Base-by-base conservation (phyloP, 495 filamentous ascomycete genomes). In the Trichoderma reesei region DNA sequence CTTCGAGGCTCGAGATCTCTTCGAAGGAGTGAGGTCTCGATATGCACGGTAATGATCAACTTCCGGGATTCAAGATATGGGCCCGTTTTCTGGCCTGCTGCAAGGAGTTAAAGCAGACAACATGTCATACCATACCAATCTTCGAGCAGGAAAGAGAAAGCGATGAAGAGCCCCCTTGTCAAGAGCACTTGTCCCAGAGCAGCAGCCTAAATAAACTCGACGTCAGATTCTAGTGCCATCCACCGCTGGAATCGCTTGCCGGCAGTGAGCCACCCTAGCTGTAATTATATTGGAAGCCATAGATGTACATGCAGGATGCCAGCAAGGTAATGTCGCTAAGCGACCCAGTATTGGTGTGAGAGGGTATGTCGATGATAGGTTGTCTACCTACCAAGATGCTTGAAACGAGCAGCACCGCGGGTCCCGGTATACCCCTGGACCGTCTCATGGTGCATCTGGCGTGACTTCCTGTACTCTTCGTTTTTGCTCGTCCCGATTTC, bases 201-300 rank as follows among this genome's bases (percentile, higher is more conserved):
- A 56, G 51, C 51, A 56, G 34, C 33, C 11, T 3, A 56, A 56
- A 46, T 46, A 16, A 14, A 46, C 26, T 26, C 26, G 26, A 26
- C 26, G 51, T 56, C 51, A 56, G 51, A 56, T 56, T 13, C 51
- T 56, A 56, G 51, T 56, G 20, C 51, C 34, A 20, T 56, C 51
- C 51, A 56, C 26, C 10, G 31, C 51, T 34, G 31, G 51, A 56
- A 33, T 56, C 51, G 26, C 16, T 56, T 56, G 5, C 51, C 51
- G 26, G 31, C 16, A 56, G 51, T 26, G 51, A 10, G 26, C 11
- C 26, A 26, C 4, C 14, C 26, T 56, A 26, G 34, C 34, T 56
- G 8, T 26, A 56, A 36, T 33, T 56, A 48, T 26, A 26, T 44
- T 44, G 41, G 41, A 13, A 44, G 41, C 14, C 41, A 26, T 26